Conservation (phyloP, 805 yeast species). For the Wickerhamiella kurtzmanii region DNA sequence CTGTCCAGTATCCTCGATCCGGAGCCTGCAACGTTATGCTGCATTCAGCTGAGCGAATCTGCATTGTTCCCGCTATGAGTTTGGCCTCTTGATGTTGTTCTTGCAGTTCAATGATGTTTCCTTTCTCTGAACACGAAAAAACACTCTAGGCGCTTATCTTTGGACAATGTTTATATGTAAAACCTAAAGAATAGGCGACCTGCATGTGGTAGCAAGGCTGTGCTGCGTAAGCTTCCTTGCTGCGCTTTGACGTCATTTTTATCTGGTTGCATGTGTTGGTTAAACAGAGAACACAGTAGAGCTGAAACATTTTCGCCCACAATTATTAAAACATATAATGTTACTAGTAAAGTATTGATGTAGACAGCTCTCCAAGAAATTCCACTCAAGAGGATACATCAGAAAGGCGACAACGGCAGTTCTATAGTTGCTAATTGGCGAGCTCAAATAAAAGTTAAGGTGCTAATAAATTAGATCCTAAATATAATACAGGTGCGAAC, state of each 20-base stretch:
- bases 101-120: no score
- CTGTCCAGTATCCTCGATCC: slow-evolving; percentile 4
- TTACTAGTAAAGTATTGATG: no score
- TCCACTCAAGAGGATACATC: no score
- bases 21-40: slow-evolving; percentile 3
- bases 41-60: slow-evolving; percentile 6
- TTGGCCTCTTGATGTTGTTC: no score
- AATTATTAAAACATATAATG: no score
- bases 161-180: no score
- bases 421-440: no score
- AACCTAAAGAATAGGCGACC: neutral
- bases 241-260: neutral
- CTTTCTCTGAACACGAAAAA: neutral
- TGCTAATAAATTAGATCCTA: no score
- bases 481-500: neutral
- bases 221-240: neutral
- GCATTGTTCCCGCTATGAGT: no score
- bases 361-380: no score
- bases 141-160: neutral
- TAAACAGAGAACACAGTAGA: neutral
- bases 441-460: no score
- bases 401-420: no score
- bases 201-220: neutral
- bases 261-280: neutral
- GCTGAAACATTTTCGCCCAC: neutral